A percentile compares a stretch with the other conserved stretches of the same genome.
Conservation (phyloP, 2,329 filamentous ascomycete species). For the Fusarium musae region DNA sequence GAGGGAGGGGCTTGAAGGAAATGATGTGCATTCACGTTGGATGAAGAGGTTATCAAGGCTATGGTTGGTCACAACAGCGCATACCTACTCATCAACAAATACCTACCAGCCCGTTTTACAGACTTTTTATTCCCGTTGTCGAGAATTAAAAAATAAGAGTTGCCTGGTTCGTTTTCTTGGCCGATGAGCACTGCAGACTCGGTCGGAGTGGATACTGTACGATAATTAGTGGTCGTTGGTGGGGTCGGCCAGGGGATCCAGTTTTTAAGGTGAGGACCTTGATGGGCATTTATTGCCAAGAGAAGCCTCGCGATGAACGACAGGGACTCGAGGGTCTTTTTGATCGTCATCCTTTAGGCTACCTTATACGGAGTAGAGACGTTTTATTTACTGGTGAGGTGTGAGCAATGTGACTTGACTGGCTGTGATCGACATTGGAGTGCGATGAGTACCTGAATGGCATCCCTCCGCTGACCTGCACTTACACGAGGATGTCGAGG, state of each 20-base stretch:
- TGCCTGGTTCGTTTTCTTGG: slow-evolving; percentile 12
- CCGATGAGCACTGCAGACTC: background rate
- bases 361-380: background rate
- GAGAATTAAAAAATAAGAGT: background rate
- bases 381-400: background rate
- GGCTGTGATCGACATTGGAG: rapidly evolving
- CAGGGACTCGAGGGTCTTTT: background rate
- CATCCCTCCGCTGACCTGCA: background rate
- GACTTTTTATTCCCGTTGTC: background rate
- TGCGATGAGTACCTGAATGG: background rate
- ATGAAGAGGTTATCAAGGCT: slow-evolving; percentile 8
- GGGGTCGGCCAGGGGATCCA: slow-evolving; percentile 7
- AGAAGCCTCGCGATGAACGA: slow-evolving; percentile 19
- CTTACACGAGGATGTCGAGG: background rate
- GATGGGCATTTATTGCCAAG: slow-evolving; percentile 40
- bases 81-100: too few species aligned
- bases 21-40: background rate
- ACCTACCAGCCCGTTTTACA: background rate
- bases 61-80: background rate
- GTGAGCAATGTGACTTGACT: background rate
- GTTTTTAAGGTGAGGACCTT: slow-evolving; percentile 43
- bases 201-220: background rate
- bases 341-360: background rate
- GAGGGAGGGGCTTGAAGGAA: background rate
- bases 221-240: background rate